These are phyloP conservation scores for Phytophthora sp. DNA, from an alignment of 352 stramenopile genomes.

Conservation along the genomic window DNA sequence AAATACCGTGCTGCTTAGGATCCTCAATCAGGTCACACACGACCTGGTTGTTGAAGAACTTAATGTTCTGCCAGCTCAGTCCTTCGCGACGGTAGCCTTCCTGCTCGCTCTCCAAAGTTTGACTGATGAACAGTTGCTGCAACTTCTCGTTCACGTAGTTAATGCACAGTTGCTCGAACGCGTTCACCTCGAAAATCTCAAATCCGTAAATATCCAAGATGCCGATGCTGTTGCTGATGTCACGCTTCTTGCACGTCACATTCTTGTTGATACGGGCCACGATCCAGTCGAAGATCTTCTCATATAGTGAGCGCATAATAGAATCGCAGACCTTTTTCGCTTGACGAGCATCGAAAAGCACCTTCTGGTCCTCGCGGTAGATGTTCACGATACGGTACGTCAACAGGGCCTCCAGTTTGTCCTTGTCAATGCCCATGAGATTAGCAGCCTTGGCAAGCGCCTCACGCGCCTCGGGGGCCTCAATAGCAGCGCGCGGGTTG, in stretches of 20 bases:
- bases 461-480: conserved; percentile 53
- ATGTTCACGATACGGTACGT: conserved; percentile 85
- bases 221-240: conserved; percentile 82
- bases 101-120: conserved; percentile 83
- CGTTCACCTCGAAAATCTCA: conserved; percentile 91
- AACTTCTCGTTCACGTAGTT: conserved; percentile 93
- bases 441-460: conserved; percentile 61
- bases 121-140: conserved; percentile 88
- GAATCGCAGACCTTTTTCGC: conserved; percentile 86
- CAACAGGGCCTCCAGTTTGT: conserved; percentile 72
- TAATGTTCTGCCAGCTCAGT: conserved; percentile 76
- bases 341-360: conserved; percentile 76
- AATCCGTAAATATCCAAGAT: conserved; percentile 93
- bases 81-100: conserved; percentile 80
- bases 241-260: conserved; percentile 63
- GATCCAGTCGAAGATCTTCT: conserved; percentile 92
- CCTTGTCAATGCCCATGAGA: conserved; percentile 68
- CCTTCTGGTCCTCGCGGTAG: conserved; percentile 77
- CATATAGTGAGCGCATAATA: conserved; percentile 88
- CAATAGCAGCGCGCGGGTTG: conserved; percentile 75
- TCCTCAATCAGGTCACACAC: conserved; percentile 91
- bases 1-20: conserved; percentile 81
- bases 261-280: conserved; percentile 87
- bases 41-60: conserved; percentile 90
- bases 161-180: conserved; percentile 92